phyloP scores from a whole-genome alignment of 176 grass and related monocot genomes.

The Juncus effusus region DNA sequence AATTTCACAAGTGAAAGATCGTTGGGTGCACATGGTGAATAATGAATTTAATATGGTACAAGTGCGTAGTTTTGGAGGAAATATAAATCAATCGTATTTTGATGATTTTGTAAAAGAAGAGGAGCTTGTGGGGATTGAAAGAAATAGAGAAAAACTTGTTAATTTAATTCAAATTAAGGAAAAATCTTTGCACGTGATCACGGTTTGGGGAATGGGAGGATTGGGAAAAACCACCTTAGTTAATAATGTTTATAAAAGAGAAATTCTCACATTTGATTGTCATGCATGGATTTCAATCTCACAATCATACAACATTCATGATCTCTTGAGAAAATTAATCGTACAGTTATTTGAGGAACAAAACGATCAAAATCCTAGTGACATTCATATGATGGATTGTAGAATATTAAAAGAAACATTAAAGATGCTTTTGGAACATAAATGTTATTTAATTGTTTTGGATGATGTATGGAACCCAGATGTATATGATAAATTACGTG shows the following conservation, averaged over 20 bases:
- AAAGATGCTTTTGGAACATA: neutral
- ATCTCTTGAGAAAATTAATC: conserved; percentile 14
- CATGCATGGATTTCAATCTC: conserved; percentile 21
- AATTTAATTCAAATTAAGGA: neutral
- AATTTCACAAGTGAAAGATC: conserved; percentile 22
- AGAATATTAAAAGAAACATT: conserved; percentile 8
- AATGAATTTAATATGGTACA: conserved; percentile 16
- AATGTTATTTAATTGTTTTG: conserved; percentile 22
- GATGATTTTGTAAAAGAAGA: conserved; percentile 20
- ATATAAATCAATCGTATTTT: conserved; percentile 5
- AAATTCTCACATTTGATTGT: conserved; percentile 1
- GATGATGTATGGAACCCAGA: conserved; percentile 30
- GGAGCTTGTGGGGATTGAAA: conserved; percentile 4
- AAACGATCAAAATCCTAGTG: neutral
- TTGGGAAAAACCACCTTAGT: conserved; percentile 31
- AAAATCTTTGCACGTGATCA: conserved; percentile 5
- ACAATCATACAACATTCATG: conserved; percentile 12
- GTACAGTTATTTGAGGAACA: neutral
- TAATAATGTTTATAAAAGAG: conserved; percentile 11
- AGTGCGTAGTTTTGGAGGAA: neutral
- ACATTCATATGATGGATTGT: neutral
- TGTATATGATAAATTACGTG: conserved; percentile 3
- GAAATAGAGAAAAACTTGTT: neutral
- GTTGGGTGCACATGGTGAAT: conserved; percentile 2
- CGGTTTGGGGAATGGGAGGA: conserved; percentile 33